A percentile compares a stretch with the other conserved stretches of the same genome.
Evolutionary conservation across 345 rosid genomes (phyloP).

Genomic region (Brassica nigra): DNA sequence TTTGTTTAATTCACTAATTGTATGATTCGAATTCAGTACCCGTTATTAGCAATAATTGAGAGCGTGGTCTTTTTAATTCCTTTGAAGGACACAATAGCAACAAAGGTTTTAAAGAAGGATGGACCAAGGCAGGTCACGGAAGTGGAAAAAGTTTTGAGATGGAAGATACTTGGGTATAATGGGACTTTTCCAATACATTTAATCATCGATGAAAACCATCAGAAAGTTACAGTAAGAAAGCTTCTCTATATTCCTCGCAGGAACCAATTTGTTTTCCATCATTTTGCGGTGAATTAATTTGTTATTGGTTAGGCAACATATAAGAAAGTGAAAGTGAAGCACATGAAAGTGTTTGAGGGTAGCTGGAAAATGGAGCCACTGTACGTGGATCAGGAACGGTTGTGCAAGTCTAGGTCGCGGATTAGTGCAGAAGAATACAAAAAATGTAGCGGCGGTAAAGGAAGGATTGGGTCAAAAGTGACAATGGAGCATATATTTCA

Average conservation of each 20-base stretch:
- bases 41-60: not conserved
- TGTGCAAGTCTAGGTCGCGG: conserved; percentile 57
- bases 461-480: conserved; percentile 45
- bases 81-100: conserved; percentile 13
- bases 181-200: not conserved
- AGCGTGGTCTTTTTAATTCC: not conserved
- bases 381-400: conserved; percentile 58
- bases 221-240: not conserved
- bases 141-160: not conserved
- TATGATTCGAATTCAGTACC: not conserved
- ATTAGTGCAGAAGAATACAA: conserved; percentile 60
- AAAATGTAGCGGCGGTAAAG: conserved; percentile 63
- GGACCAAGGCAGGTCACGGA: not conserved
- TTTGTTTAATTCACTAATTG: not conserved
- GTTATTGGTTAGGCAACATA: conserved; percentile 57
- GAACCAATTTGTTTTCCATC: not conserved
- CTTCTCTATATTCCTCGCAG: not conserved
- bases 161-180: not conserved
- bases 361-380: conserved; percentile 67
- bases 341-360: conserved; percentile 80
- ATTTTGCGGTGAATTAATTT: not conserved
- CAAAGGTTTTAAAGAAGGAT: conserved; percentile 13
- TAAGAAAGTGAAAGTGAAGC: conserved; percentile 64
- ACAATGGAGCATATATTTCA: conserved; percentile 64
- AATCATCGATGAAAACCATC: not conserved